phyloP scores from a whole-genome alignment of 768 basidiomycete genomes.

The Strobilomyces echinocephalus region DNA sequence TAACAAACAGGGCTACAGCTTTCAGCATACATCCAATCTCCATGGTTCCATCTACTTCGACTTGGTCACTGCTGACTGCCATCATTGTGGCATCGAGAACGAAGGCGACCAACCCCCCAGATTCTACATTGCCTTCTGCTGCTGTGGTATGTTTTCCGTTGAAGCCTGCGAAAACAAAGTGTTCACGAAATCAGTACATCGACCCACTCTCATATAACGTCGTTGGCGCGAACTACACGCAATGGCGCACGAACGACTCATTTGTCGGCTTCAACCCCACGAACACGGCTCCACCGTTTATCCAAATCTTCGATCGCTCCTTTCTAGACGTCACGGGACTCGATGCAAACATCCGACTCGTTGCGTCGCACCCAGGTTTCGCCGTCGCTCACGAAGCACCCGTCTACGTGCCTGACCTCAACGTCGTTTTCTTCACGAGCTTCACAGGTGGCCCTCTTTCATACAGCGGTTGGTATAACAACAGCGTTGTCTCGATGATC shows the following conservation, averaged over 20 bases:
- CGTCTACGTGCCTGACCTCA: constrained; percentile 55
- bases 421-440: constrained; percentile 70
- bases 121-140: constrained; percentile 14
- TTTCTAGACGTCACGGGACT: constrained; percentile 60
- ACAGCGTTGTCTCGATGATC: constrained; percentile 60
- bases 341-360: constrained; percentile 51
- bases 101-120: background rate
- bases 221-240: constrained; percentile 39
- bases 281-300: constrained; percentile 52
- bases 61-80: constrained; percentile 3
- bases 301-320: constrained; percentile 49
- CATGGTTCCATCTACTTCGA: background rate
- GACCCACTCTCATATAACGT: constrained; percentile 51
- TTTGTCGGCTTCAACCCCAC: constrained; percentile 57
- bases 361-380: constrained; percentile 60
- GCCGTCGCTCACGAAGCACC: constrained; percentile 81
- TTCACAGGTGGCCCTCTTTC: constrained; percentile 65
- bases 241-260: constrained; percentile 35
- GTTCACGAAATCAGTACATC: constrained; percentile 36
- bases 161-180: background rate
- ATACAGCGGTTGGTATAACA: constrained; percentile 58
- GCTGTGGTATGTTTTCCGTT: constrained; percentile 20
- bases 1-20: background rate
- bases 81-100: background rate
- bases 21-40: background rate